phyloP scores from a whole-genome alignment of 2,329 filamentous ascomycete genomes.

The Colletotrichum spinosum region DNA sequence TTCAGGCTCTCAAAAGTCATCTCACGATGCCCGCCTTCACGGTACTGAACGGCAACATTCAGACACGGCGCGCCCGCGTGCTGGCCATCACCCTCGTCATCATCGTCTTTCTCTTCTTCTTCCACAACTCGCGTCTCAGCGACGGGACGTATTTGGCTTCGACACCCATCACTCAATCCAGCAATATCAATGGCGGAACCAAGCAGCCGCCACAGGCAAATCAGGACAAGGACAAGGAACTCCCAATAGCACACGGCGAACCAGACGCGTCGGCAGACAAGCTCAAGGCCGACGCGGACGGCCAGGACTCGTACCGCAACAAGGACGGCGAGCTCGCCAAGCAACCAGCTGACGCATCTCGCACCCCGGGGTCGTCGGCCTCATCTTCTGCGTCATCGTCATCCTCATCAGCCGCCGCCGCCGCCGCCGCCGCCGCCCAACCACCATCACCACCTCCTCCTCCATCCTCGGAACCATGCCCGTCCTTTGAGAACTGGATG shows the following conservation, averaged over 20 bases:
- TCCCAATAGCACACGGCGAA: constrained; percentile 22
- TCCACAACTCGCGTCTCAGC: constrained; percentile 17
- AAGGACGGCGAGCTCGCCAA: constrained; percentile 30
- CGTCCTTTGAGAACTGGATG: constrained; percentile 31
- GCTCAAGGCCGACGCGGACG: constrained; percentile 25
- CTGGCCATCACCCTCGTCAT: constrained; percentile 19
- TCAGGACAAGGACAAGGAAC: constrained; percentile 14
- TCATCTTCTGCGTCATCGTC: too few species aligned
- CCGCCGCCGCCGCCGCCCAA: constrained; percentile 8
- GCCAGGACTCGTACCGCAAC: constrained; percentile 33
- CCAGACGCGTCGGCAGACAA: constrained; percentile 20
- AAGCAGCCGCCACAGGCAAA: constrained; percentile 4
- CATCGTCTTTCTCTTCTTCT: constrained; percentile 20
- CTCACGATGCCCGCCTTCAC: constrained; percentile 30
- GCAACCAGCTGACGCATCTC: constrained; percentile 1
- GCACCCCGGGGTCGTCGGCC: too few species aligned
- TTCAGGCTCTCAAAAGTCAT: background rate
- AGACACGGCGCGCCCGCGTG: constrained; percentile 25
- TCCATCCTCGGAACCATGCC: constrained; percentile 2
- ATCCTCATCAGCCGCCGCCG: too few species aligned
- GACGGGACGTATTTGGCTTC: constrained; percentile 11
- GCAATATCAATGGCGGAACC: background rate
- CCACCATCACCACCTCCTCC: background rate
- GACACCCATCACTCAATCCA: background rate
- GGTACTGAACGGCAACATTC: constrained; percentile 11